Evolutionary conservation across 2,329 filamentous ascomycete genomes (phyloP).

Genomic region (Chrysosporium keratinophilum): DNA sequence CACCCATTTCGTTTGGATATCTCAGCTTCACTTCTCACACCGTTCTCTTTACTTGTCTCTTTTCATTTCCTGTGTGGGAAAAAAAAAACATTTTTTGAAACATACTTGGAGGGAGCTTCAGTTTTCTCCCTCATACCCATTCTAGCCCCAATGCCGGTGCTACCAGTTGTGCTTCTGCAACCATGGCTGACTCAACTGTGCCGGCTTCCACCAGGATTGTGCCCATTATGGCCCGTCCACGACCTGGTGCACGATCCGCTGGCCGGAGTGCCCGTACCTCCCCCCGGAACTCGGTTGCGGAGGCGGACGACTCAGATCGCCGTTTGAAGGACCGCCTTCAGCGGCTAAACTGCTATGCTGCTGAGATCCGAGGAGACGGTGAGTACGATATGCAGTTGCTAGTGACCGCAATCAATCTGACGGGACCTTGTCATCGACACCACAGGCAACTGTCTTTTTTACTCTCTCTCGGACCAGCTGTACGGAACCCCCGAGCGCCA

Average conservation of each 20-base stretch:
- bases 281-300: conserved; percentile 4
- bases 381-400: conserved; percentile 26
- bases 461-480: conserved; percentile 56
- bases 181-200: conserved; percentile 29
- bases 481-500: conserved; percentile 51
- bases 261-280: conserved; percentile 14
- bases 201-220: conserved; percentile 32
- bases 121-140: conserved; percentile 4
- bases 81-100: not conserved
- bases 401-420: not conserved
- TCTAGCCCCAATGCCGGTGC: conserved; percentile 23
- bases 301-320: conserved; percentile 22
- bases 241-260: conserved; percentile 18
- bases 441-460: conserved; percentile 59
- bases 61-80: not conserved
- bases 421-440: not conserved
- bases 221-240: conserved; percentile 29
- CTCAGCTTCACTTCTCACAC: not conserved
- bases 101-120: conserved; percentile 5
- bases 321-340: conserved; percentile 39
- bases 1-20: not conserved
- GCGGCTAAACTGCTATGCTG: conserved; percentile 48
- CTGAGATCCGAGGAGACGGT: conserved; percentile 54
- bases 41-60: not conserved
- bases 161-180: conserved; percentile 25